Conservation (phyloP, 345 rosid species). For the Jatropha curcas region DNA sequence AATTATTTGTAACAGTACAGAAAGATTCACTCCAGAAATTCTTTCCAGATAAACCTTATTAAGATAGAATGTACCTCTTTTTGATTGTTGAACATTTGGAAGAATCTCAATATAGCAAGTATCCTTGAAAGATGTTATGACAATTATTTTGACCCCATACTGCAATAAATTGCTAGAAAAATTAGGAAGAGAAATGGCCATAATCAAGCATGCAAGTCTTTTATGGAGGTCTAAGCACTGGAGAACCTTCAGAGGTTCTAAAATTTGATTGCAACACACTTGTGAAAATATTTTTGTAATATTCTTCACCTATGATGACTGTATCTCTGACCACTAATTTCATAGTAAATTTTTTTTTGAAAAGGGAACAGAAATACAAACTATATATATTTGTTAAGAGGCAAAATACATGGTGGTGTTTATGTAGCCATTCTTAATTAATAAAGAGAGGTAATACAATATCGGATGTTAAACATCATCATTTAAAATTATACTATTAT, state of each 20-base stretch:
- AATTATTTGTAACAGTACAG: not conserved
- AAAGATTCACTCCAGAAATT: not conserved
- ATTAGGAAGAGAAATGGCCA: not conserved
- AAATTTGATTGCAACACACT: not conserved
- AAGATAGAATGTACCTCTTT: conserved; percentile 49
- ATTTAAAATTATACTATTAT: not conserved
- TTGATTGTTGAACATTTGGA: conserved; percentile 51
- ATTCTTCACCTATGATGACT: not conserved
- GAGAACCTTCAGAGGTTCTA: not conserved
- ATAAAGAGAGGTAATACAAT: not conserved
- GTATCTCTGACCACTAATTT: not conserved
- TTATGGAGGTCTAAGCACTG: not conserved
- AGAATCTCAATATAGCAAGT: conserved; percentile 85
- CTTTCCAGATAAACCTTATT: not conserved
- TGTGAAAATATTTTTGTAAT: not conserved
- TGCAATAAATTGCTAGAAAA: conserved; percentile 31
- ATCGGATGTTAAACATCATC: not conserved
- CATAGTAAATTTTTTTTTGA: not conserved
- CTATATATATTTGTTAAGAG: too few species aligned
- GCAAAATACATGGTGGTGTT: too few species aligned
- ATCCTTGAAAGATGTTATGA: conserved; percentile 86
- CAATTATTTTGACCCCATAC: conserved; percentile 73
- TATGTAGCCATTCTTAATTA: too few species aligned
- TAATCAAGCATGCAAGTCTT: not conserved
- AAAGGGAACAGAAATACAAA: not conserved